phyloP scores from a whole-genome alignment of 768 basidiomycete species.

The Macrolepiota fuliginosa region DNA sequence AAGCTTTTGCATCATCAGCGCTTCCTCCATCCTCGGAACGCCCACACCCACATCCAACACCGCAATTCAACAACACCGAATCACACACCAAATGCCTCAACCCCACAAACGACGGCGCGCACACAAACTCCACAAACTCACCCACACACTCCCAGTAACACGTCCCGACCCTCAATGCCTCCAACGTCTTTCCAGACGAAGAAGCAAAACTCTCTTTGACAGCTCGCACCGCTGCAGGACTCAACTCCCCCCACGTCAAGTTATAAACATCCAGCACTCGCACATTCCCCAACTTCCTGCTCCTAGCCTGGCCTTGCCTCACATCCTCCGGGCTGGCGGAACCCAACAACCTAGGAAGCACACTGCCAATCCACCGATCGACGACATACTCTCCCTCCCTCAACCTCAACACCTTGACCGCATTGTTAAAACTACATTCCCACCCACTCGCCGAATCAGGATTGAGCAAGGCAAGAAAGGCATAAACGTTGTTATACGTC shows the following conservation, averaged over 20 bases:
- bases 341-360: not conserved
- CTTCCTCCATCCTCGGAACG: not conserved
- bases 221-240: not conserved
- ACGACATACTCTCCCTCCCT: constrained; percentile 7
- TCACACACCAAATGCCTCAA: constrained; percentile 6
- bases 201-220: not conserved
- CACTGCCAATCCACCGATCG: constrained; percentile 5
- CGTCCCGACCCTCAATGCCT: constrained; percentile 3
- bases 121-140: constrained; percentile 4
- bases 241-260: constrained; percentile 7
- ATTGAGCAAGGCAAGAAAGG: not conserved
- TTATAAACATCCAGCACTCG: constrained; percentile 5
- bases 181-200: not conserved
- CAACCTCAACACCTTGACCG: constrained; percentile 1
- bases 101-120: not conserved
- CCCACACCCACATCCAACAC: not conserved
- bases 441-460: too few relatives aligned
- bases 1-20: not conserved
- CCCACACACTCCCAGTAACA: constrained; percentile 10
- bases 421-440: not conserved
- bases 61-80: constrained; percentile 10
- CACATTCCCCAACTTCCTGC: not conserved
- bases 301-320: too few relatives aligned
- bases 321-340: too few relatives aligned
- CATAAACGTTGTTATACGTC: not conserved